These are phyloP conservation scores for Mycosarcoma maydis DNA, from an alignment of 1,284 basidiomycete genomes.

Conservation along the genomic window DNA sequence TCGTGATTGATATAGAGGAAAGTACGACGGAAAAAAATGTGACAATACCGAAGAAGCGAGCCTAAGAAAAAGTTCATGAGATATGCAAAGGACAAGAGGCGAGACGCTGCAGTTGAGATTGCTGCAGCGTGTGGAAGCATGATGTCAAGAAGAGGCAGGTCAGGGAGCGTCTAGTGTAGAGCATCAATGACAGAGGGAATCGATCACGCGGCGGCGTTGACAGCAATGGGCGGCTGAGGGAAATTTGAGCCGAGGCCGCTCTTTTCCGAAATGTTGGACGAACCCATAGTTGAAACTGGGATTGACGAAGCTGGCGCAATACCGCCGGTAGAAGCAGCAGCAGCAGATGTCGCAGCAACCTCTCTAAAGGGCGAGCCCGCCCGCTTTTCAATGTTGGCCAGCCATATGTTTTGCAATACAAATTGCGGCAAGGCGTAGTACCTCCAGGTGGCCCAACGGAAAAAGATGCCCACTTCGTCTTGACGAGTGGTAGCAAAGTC, in stretches of 20 bases:
- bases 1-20: too few relatives aligned
- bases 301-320: neutral
- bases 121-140: too few relatives aligned
- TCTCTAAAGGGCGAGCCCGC: constrained; percentile 51
- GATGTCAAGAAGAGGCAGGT: too few relatives aligned
- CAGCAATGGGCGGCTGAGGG: constrained; percentile 12
- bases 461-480: constrained; percentile 59
- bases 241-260: constrained; percentile 1
- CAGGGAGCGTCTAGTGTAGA: too few relatives aligned
- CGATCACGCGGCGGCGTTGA: constrained; percentile 35
- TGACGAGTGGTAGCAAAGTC: constrained; percentile 51
- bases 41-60: too few relatives aligned
- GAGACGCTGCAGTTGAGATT: neutral
- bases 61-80: neutral
- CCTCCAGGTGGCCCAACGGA: constrained; percentile 60
- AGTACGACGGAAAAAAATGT: too few relatives aligned
- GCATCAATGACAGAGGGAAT: neutral
- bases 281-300: neutral
- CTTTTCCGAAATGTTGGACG: constrained; percentile 22
- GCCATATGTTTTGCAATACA: constrained; percentile 52
- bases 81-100: neutral
- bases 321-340: neutral
- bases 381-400: constrained; percentile 52
- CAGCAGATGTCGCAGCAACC: constrained; percentile 3
- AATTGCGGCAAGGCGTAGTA: constrained; percentile 58